Evolutionary conservation across 306 rosid species (phyloP).

Genomic region (Betula pendula): DNA sequence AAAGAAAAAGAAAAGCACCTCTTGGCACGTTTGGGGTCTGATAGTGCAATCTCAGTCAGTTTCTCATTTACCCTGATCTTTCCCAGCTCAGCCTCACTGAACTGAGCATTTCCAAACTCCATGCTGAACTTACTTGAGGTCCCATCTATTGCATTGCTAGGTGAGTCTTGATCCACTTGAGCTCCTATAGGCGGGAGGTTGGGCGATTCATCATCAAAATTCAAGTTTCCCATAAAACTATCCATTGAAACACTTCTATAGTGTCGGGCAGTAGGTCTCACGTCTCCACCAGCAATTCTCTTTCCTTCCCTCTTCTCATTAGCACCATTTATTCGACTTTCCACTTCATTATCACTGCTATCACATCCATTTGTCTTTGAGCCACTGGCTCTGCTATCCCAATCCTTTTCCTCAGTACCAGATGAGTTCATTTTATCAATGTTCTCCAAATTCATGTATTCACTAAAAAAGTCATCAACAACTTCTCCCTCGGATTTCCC

Average conservation of each 20-base stretch:
- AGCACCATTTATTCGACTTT: constrained; percentile 50
- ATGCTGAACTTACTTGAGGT: constrained; percentile 39
- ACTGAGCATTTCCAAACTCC: constrained; percentile 68
- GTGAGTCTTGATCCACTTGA: constrained; percentile 49
- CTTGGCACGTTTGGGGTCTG: constrained; percentile 93
- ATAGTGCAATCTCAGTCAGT: constrained; percentile 70
- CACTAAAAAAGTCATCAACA: constrained; percentile 65
- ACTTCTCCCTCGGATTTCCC: constrained; percentile 45
- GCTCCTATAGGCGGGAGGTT: constrained; percentile 50
- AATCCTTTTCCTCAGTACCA: constrained; percentile 61
- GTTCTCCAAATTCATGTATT: constrained; percentile 71
- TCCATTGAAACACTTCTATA: constrained; percentile 76
- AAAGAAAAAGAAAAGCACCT: constrained; percentile 43
- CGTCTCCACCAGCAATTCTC: constrained; percentile 60
- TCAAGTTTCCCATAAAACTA: constrained; percentile 64
- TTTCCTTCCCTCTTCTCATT: constrained; percentile 73
- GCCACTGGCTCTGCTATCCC: constrained; percentile 53
- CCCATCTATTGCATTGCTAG: constrained; percentile 50
- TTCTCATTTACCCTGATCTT: constrained; percentile 76
- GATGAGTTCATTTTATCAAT: constrained; percentile 52
- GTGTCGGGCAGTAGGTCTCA: constrained; percentile 49
- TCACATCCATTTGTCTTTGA: constrained; percentile 70
- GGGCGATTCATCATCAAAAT: constrained; percentile 50
- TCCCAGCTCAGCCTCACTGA: constrained; percentile 61
- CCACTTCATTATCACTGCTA: constrained; percentile 84